A percentile compares a stretch with the other conserved stretches of the same genome.
phyloP scores from a whole-genome alignment of 2,329 filamentous ascomycete genomes.

The Cladosporium sp. region DNA sequence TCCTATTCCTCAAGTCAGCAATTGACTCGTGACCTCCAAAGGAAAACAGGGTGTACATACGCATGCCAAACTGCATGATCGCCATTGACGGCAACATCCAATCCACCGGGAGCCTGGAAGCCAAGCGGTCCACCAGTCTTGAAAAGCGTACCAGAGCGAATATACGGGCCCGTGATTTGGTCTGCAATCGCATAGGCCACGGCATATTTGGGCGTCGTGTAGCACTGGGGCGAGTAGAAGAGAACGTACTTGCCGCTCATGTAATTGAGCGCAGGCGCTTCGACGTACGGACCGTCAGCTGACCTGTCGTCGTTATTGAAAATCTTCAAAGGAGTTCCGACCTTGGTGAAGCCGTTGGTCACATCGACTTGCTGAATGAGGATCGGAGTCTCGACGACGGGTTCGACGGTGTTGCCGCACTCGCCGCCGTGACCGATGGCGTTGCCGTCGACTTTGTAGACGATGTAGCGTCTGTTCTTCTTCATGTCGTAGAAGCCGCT shows the following conservation, averaged over 20 bases:
- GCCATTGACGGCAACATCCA: slow-evolving; percentile 35
- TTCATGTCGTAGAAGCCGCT: slow-evolving; percentile 28
- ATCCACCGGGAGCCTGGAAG: slow-evolving; percentile 32
- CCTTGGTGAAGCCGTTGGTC: slow-evolving; percentile 27
- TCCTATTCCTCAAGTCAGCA: slow-evolving; percentile 20
- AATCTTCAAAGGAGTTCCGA: slow-evolving; percentile 27
- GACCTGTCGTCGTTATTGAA: slow-evolving; percentile 27
- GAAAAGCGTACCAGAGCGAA: slow-evolving; percentile 28
- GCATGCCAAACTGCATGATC: slow-evolving; percentile 36
- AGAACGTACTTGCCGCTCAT: slow-evolving; percentile 33
- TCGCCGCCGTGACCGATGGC: slow-evolving; percentile 29
- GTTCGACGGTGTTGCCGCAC: slow-evolving; percentile 30
- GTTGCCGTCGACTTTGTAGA: slow-evolving; percentile 37
- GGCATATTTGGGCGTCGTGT: slow-evolving; percentile 30
- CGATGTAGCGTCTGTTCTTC: slow-evolving; percentile 28
- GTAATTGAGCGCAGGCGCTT: slow-evolving; percentile 33
- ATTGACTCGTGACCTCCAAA: slow-evolving; percentile 6
- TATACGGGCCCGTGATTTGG: slow-evolving; percentile 30
- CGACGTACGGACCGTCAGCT: slow-evolving; percentile 35
- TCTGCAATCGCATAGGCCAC: slow-evolving; percentile 32
- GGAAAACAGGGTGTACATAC: slow-evolving; percentile 20
- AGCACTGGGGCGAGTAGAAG: slow-evolving; percentile 36
- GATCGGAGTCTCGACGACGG: slow-evolving; percentile 31
- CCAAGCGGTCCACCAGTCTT: slow-evolving; percentile 27
- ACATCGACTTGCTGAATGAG: slow-evolving; percentile 31